Evolutionary conservation across 176 grass and related monocot species (phyloP), one percentile per base, ranked within the genome.

Genomic region (Musa schizocarpa): DNA sequence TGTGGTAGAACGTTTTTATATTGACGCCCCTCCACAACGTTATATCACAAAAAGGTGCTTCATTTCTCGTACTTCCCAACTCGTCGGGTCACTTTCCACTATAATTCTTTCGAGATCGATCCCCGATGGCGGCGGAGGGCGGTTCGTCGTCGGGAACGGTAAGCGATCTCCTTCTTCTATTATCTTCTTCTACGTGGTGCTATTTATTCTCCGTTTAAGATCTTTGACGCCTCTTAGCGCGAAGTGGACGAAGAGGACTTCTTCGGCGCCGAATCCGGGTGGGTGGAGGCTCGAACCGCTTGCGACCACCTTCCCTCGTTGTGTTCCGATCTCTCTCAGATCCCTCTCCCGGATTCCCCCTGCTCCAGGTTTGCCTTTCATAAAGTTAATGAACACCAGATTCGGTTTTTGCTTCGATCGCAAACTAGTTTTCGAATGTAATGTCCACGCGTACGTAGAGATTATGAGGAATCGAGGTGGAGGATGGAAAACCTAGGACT

Each of bases 211-310:
- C 34, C 16, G 13, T 4, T 29, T 11, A 14, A 69, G 1, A 70
- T 70, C 8, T 70, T 56, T 74, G 72, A 16, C 57, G 23, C 21
- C 53, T 9, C 53, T 43, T 43, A 74, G 72, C 3, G 14, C 72
- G n/a, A 26, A 11, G 24, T 74, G 53, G 72, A 34, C 16, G 72
- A 58, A 22, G 72, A 71, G 50, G 86, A 91, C 4, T 77, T 92
- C 29, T 79, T 86, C 24, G 88, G 90, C 16, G 82, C 81, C 26
- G 78, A 57, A 48, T 81, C 88, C 8, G 95, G 88, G 49, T 94
- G 95, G 95, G 90, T 94, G 48, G 95, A 94, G 78, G 90, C 88
- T 71, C 95, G 95, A 76, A 89, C 90, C 48, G 82, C 76, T 13
- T 92, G 95, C 86, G 84, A 86, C 3, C 90, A 94, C 75, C 82